Evolutionary conservation across 2,329 filamentous ascomycete genomes (phyloP).

Genomic region (Metarhizium sp.): DNA sequence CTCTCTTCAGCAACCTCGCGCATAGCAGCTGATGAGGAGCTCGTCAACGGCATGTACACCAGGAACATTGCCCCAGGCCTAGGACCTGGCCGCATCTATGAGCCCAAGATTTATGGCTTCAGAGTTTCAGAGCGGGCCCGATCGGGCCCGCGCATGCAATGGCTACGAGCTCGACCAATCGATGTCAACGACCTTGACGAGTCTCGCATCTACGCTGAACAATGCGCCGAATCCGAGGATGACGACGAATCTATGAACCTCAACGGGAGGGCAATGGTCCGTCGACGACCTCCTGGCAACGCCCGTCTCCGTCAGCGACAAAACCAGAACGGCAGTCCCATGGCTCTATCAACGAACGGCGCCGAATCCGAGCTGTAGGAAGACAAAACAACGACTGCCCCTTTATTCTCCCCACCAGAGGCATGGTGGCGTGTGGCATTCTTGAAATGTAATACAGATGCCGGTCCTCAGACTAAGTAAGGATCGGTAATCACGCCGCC

Average conservation of each 20-base stretch:
- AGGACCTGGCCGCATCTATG: constrained; percentile 75
- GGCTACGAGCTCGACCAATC: constrained; percentile 76
- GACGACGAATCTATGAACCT: constrained; percentile 42
- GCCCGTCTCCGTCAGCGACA: constrained; percentile 33
- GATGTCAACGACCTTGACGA: constrained; percentile 83
- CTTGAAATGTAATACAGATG: neutral
- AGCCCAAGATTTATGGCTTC: constrained; percentile 95
- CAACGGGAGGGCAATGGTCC: constrained; percentile 30
- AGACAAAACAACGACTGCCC: neutral
- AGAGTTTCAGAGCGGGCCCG: constrained; percentile 82
- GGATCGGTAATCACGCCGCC: neutral
- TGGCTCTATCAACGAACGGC: constrained; percentile 46
- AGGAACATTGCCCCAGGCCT: constrained; percentile 84
- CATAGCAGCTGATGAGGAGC: constrained; percentile 32
- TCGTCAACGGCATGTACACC: constrained; percentile 79
- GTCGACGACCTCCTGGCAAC: constrained; percentile 34
- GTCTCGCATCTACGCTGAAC: constrained; percentile 42
- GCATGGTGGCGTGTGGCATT: neutral
- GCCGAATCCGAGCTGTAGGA: constrained; percentile 45
- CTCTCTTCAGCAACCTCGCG: constrained; percentile 30
- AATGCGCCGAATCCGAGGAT: constrained; percentile 49
- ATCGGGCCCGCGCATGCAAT: constrained; percentile 92
- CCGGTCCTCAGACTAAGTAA: neutral
- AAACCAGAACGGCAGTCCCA: constrained; percentile 45
- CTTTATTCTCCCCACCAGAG: neutral